phyloP scores from a whole-genome alignment of 176 grass and related monocot genomes.

The Bromus sterilis region DNA sequence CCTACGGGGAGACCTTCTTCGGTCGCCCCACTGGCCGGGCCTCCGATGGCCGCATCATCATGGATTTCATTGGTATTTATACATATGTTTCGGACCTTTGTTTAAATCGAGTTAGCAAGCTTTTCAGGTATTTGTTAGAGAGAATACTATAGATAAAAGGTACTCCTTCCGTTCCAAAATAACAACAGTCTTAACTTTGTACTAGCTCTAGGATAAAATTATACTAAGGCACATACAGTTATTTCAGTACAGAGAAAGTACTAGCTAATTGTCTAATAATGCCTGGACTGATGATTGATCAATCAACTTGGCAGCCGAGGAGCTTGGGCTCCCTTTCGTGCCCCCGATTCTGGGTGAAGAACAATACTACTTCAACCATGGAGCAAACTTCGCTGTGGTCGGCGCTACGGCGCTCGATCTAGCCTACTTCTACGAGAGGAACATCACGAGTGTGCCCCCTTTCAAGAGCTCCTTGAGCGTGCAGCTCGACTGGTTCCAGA shows the following conservation, averaged over 20 bases:
- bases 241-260: too few species aligned
- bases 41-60: constrained; percentile 20
- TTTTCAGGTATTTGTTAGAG: not conserved
- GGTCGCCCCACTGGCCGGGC: constrained; percentile 14
- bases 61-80: constrained; percentile 34
- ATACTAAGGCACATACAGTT: too few species aligned
- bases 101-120: not conserved
- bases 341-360: constrained; percentile 1
- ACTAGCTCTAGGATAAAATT: too few species aligned
- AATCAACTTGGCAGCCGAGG: constrained; percentile 11
- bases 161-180: too few species aligned
- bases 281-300: not conserved
- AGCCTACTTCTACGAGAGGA: not conserved
- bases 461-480: constrained; percentile 27
- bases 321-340: not conserved
- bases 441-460: not conserved
- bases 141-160: not conserved
- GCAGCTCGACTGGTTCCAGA: constrained; percentile 35
- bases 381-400: constrained; percentile 27
- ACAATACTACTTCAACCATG: not conserved
- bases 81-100: not conserved
- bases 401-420: constrained; percentile 23
- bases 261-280: not conserved
- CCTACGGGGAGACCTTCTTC: constrained; percentile 31
- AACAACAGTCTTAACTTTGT: too few species aligned